Percentiles rank a stretch among this genome's conserved stretches.
These are phyloP conservation scores for Suillus fuscotomentosus DNA, from an alignment of 768 basidiomycete genomes.

Conservation along the genomic window DNA sequence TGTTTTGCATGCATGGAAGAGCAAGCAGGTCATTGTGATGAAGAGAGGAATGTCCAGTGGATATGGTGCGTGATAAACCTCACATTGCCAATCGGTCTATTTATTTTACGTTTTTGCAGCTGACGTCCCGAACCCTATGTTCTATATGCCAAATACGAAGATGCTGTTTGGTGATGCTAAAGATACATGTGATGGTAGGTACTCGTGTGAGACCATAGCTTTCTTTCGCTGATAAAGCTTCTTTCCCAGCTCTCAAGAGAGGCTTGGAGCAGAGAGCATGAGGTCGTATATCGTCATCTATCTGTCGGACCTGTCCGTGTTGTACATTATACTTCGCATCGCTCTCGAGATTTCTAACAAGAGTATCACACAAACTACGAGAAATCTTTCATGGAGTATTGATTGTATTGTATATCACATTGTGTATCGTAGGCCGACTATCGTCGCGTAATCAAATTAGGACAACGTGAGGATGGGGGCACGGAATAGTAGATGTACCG, in stretches of 20 bases:
- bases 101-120: conserved; percentile 40
- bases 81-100: conserved; percentile 1
- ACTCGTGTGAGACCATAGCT: neutral
- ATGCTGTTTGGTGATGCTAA: conserved; percentile 95
- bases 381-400: conserved; percentile 14
- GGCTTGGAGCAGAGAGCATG: conserved; percentile 45
- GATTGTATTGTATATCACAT: conserved; percentile 28
- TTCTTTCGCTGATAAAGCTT: neutral
- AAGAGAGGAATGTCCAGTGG: conserved; percentile 88
- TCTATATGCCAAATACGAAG: conserved; percentile 86
- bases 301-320: conserved; percentile 13
- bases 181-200: conserved; percentile 80
- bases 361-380: conserved; percentile 4
- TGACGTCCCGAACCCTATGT: conserved; percentile 92
- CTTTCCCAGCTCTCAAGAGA: conserved; percentile 51
- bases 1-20: conserved; percentile 90
- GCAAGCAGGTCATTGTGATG: conserved; percentile 91
- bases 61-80: conserved; percentile 54
- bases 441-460: conserved; percentile 10
- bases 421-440: conserved; percentile 24
- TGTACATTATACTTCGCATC: conserved; percentile 19
- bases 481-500: conserved; percentile 21
- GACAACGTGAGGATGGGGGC: conserved; percentile 8
- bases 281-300: neutral
- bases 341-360: conserved; percentile 4